A percentile compares a stretch with the other conserved stretches of the same genome.
Evolutionary conservation across 75 land plant species (phyloP).

Genomic region (Sequoia sempervirens): DNA sequence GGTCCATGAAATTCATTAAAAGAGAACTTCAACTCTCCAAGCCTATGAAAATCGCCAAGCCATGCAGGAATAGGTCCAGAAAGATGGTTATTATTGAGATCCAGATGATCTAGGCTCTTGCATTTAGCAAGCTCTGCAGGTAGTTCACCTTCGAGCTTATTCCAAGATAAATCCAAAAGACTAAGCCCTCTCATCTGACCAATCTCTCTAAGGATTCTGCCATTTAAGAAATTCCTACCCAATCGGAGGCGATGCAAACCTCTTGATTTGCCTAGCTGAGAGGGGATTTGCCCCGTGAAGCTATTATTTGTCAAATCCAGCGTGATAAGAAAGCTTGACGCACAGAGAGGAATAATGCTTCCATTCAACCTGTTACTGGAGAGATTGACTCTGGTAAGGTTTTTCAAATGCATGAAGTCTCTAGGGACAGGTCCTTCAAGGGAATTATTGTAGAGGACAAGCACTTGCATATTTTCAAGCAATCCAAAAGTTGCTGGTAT

Average conservation of each 20-base stretch:
- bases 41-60: slow-evolving; percentile 45
- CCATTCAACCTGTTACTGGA: slow-evolving; percentile 73
- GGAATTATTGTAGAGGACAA: slow-evolving; percentile 70
- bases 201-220: slow-evolving; percentile 48
- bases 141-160: slow-evolving; percentile 59
- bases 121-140: slow-evolving; percentile 58
- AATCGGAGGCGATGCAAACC: slow-evolving; percentile 51
- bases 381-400: slow-evolving; percentile 61
- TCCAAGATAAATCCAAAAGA: slow-evolving; percentile 57
- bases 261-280: slow-evolving; percentile 54
- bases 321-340: slow-evolving; percentile 36
- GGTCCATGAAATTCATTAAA: slow-evolving; percentile 54
- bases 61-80: slow-evolving; percentile 59
- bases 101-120: slow-evolving; percentile 54
- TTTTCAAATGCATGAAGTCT: slow-evolving; percentile 23
- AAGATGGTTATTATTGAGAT: slow-evolving; percentile 57
- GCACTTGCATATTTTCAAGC: slow-evolving; percentile 30
- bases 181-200: slow-evolving; percentile 42
- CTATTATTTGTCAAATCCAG: slow-evolving; percentile 74
- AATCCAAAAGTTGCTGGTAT: slow-evolving; percentile 54
- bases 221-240: slow-evolving; percentile 57
- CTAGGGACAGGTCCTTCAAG: slow-evolving; percentile 57
- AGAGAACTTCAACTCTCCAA: slow-evolving; percentile 73
- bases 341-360: slow-evolving; percentile 48
- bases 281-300: slow-evolving; percentile 50